Base-by-base conservation (phyloP, 1,139 yeast species). In the Hansenula anomala region DNA sequence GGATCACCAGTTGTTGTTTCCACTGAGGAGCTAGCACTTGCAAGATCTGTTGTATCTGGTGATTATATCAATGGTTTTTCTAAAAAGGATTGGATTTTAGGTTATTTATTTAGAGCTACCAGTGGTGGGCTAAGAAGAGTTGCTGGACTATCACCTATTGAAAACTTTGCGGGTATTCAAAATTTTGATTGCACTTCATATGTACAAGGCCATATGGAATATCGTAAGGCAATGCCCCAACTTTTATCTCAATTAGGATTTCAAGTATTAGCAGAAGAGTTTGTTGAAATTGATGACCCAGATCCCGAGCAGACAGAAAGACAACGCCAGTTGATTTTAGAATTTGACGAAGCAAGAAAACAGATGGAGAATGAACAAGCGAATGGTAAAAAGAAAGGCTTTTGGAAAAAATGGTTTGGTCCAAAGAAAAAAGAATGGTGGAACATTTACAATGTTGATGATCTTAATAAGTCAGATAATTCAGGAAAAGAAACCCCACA, bases 141-240 rank as follows among this genome's bases (percentile, higher is more conserved):
- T 36, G 94, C 94, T 9, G 99, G 99, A 0, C 69, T 94, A 30
- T 80, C 96, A 0, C 82, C 92, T 1, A 73, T 90, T 30, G 80
- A 77, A 33, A 71, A 66, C 36, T 63, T 78, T 15, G 70, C 75
- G 22, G 85, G 83, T 0, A 69, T 90, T 31, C 96, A 89, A 47
- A 92, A 90, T 58, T 71, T 84, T 44, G 95, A 94, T 58, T 85
- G 94, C 50, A 87, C 97, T 0, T 89, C 82, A 15, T 56, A 73
- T 37, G 96, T 92, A 3, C 92, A 85, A 44, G 98, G 98, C 1
- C 99, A 94, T 63, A 88, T 94, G 97, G 86, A 87, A 6, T 94
- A 94, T 61, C 84, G 98, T 67, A 84, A 83, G 47, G 90, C 89
- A 12, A 88, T 94, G 71, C 98, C 98, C 1, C 78, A 76, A 50